A percentile compares a stretch with the other conserved stretches of the same genome.
phyloP scores from a whole-genome alignment of 106 monocot species.

The Apostasia ramifera region DNA sequence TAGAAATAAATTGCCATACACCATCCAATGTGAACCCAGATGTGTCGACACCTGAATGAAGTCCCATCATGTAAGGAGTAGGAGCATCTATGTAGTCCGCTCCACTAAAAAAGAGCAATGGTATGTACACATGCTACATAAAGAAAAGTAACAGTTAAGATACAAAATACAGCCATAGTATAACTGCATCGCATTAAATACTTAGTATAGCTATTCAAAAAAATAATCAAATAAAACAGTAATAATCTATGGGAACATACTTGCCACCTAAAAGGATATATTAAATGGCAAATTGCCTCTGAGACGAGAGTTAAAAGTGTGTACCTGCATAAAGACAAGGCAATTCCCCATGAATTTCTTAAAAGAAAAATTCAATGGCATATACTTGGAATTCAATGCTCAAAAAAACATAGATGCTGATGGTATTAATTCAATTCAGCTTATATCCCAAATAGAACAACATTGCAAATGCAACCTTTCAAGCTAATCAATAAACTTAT shows the following conservation, averaged over 20 bases:
- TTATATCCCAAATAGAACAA: too few relatives aligned
- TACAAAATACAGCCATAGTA: background rate
- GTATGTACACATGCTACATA: slow-evolving; percentile 94
- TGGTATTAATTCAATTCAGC: too few relatives aligned
- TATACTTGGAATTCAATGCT: too few relatives aligned
- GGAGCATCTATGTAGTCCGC: slow-evolving; percentile 98
- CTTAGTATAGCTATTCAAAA: background rate
- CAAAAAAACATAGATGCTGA: too few relatives aligned
- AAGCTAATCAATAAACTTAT: too few relatives aligned
- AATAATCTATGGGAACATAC: slow-evolving; percentile 23
- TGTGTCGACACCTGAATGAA: slow-evolving; percentile 93
- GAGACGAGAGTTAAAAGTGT: slow-evolving; percentile 89
- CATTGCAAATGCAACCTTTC: too few relatives aligned
- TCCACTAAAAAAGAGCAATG: slow-evolving; percentile 92
- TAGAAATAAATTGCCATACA: slow-evolving; percentile 38
- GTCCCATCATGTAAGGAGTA: slow-evolving; percentile 99
- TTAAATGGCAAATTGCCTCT: slow-evolving; percentile 96
- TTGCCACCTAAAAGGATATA: slow-evolving; percentile 98
- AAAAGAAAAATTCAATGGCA: too few relatives aligned
- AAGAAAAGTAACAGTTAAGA: slow-evolving; percentile 12
- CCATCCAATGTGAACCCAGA: slow-evolving; percentile 71
- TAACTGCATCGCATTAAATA: background rate
- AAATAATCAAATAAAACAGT: background rate
- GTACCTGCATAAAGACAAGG: slow-evolving; percentile 44
- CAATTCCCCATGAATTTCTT: background rate